These are phyloP conservation scores for Monsonia emarginata DNA, from an alignment of 441 rosid species.

Conservation along the genomic window DNA sequence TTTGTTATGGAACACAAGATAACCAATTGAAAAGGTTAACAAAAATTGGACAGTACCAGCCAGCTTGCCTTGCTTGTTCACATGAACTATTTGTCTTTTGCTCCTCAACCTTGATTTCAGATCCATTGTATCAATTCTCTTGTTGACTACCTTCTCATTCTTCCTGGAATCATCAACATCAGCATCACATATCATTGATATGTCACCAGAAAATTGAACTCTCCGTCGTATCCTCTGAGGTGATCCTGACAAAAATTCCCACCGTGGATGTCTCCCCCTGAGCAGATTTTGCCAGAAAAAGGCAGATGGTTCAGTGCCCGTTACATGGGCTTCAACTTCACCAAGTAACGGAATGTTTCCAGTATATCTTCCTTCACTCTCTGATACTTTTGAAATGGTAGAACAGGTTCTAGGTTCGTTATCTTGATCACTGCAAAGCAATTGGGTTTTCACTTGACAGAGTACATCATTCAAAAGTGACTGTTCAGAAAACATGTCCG, in stretches of 20 bases:
- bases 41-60: background rate
- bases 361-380: conserved; percentile 41
- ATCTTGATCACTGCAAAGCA: conserved; percentile 34
- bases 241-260: conserved; percentile 50
- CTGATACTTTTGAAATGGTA: conserved; percentile 41
- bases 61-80: background rate
- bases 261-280: conserved; percentile 43
- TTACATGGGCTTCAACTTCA: conserved; percentile 40
- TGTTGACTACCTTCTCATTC: background rate
- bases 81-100: background rate
- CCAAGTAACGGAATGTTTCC: conserved; percentile 43
- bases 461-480: conserved; percentile 31
- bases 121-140: background rate
- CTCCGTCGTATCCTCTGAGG: conserved; percentile 63
- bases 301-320: conserved; percentile 43
- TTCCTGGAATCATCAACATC: background rate
- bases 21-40: background rate
- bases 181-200: conserved; percentile 21
- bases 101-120: background rate
- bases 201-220: conserved; percentile 27
- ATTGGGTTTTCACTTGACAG: conserved; percentile 42
- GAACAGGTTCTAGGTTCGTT: conserved; percentile 23
- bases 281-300: conserved; percentile 63
- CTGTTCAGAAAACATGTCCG: conserved; percentile 25
- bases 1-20: background rate